Conservation (phyloP, 2,329 filamentous ascomycete genomes). For the Penicillium frequentans region DNA sequence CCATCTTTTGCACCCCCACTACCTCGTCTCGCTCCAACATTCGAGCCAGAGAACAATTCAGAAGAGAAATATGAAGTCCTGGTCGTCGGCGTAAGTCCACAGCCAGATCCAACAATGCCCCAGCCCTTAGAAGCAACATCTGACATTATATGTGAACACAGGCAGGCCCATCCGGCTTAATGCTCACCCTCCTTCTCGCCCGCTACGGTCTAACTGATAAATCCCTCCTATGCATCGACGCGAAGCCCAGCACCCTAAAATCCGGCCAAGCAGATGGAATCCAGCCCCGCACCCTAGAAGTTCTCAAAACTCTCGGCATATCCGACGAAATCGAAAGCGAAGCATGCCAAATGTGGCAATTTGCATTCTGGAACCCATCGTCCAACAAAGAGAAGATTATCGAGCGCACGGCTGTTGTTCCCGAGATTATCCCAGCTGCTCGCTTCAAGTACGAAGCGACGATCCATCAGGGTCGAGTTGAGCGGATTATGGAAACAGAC, state of each 20-base stretch:
- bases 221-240: slow-evolving; percentile 45
- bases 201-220: slow-evolving; percentile 45
- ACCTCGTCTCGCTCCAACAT: slow-evolving; percentile 32
- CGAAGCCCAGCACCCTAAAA: slow-evolving; percentile 39
- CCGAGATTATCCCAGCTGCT: slow-evolving; percentile 62
- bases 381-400: slow-evolving; percentile 54
- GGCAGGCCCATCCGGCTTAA: slow-evolving; percentile 45
- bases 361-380: slow-evolving; percentile 68
- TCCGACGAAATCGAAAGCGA: slow-evolving; percentile 40
- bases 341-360: slow-evolving; percentile 52
- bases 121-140: not conserved
- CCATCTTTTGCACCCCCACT: slow-evolving; percentile 43
- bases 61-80: slow-evolving; percentile 44
- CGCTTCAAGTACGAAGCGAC: slow-evolving; percentile 70
- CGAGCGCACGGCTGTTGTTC: slow-evolving; percentile 57
- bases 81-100: slow-evolving; percentile 30
- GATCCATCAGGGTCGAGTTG: slow-evolving; percentile 70
- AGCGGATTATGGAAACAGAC: slow-evolving; percentile 68
- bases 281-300: slow-evolving; percentile 45
- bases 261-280: slow-evolving; percentile 47
- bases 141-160: not conserved
- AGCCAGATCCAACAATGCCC: not conserved
- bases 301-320: slow-evolving; percentile 44
- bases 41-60: slow-evolving; percentile 10
- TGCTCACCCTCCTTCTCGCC: slow-evolving; percentile 43